A percentile compares a stretch with the other conserved stretches of the same genome.
These are phyloP conservation scores for Aaosphaeria arxii DNA, from an alignment of 2,329 filamentous ascomycete genomes.

Conservation along the genomic window DNA sequence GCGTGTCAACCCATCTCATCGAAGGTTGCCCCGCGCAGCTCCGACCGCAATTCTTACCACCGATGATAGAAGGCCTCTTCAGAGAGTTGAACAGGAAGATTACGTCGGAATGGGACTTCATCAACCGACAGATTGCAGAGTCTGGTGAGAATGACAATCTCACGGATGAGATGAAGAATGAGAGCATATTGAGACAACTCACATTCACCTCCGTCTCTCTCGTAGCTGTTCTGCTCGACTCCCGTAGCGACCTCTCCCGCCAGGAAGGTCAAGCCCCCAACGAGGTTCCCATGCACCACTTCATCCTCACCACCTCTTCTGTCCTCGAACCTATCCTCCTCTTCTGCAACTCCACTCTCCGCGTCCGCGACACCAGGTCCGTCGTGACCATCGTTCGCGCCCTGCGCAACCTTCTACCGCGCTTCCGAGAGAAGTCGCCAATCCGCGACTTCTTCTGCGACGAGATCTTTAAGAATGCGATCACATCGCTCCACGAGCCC, in stretches of 20 bases:
- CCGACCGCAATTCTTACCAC: constrained; percentile 77
- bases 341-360: constrained; percentile 87
- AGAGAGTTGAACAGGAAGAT: constrained; percentile 85
- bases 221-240: constrained; percentile 84
- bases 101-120: constrained; percentile 77
- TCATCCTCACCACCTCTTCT: constrained; percentile 73
- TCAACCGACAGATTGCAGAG: constrained; percentile 56
- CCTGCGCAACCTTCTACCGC: constrained; percentile 79
- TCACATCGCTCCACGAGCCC: constrained; percentile 86
- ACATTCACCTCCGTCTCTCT: constrained; percentile 91
- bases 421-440: constrained; percentile 58
- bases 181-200: constrained; percentile 89
- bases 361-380: constrained; percentile 85
- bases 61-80: constrained; percentile 78
- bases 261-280: constrained; percentile 5
- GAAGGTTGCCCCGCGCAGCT: constrained; percentile 84
- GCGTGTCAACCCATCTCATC: constrained; percentile 82
- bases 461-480: constrained; percentile 84
- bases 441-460: constrained; percentile 88
- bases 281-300: constrained; percentile 69
- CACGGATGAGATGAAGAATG: constrained; percentile 95
- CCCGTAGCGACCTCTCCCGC: constrained; percentile 27
- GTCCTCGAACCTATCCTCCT: constrained; percentile 86
- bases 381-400: constrained; percentile 82
- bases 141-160: constrained; percentile 71